A percentile compares a stretch with the other conserved stretches of the same genome.
Conservation (phyloP, 345 rosid genomes). For the Alliaria petiolata region DNA sequence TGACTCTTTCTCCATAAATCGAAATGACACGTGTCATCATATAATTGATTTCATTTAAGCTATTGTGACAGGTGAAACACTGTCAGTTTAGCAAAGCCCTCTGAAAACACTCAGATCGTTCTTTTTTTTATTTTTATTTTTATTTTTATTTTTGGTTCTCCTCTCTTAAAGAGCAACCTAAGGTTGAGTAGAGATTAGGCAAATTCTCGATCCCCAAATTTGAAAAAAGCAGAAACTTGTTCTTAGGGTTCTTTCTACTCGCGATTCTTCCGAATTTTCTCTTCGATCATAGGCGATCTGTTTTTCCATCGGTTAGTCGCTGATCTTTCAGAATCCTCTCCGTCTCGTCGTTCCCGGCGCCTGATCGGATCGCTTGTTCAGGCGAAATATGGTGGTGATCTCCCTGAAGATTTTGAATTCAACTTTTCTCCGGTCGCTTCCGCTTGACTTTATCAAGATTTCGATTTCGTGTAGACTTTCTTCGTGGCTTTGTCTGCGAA, state of each 20-base stretch:
- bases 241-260: slow-evolving; percentile 21
- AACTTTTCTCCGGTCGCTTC: slow-evolving; percentile 10
- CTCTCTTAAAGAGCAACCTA: slow-evolving; percentile 32
- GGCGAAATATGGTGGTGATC: slow-evolving; percentile 40
- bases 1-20: slow-evolving; percentile 17
- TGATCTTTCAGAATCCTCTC: background rate
- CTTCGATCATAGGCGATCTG: background rate
- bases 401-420: slow-evolving; percentile 19
- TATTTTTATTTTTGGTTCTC: background rate
- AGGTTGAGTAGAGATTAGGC: slow-evolving; percentile 42
- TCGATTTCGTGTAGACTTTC: slow-evolving; percentile 33
- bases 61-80: background rate
- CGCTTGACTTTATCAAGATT: slow-evolving; percentile 6
- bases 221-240: background rate
- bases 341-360: slow-evolving; percentile 21
- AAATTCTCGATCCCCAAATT: slow-evolving; percentile 31
- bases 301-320: background rate
- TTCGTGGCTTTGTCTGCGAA: slow-evolving; percentile 29
- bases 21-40: background rate
- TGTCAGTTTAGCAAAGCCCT: slow-evolving; percentile 17
- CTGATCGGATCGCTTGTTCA: slow-evolving; percentile 23
- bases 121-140: too few relatives aligned
- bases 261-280: background rate
- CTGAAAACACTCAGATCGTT: background rate
- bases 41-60: slow-evolving; percentile 15